These are phyloP conservation scores for Aspergillus saccharolyticus DNA, from an alignment of 495 filamentous ascomycete species.

Conservation along the genomic window DNA sequence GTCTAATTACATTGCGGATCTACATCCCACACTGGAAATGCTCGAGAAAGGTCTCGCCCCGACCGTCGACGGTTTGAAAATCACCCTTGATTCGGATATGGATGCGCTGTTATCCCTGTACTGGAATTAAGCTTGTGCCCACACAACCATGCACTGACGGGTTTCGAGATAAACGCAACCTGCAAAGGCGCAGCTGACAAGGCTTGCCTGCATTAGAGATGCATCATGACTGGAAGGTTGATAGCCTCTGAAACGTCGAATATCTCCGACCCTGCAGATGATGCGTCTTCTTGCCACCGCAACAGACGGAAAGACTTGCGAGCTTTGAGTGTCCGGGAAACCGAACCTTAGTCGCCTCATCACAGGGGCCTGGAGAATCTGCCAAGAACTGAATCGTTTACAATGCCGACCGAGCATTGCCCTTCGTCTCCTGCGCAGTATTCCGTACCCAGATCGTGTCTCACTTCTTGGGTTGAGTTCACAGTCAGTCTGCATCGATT, in stretches of 20 bases:
- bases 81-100: neutral
- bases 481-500: neutral
- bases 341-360: conserved; percentile 3
- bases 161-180: neutral
- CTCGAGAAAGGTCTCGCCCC: neutral
- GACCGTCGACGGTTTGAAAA: neutral
- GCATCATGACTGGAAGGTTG: neutral
- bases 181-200: neutral
- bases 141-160: neutral
- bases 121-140: neutral
- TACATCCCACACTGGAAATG: neutral
- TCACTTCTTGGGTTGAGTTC: neutral
- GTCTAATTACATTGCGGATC: neutral
- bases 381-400: neutral
- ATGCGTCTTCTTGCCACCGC: neutral
- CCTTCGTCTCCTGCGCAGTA: neutral
- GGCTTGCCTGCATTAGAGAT: neutral
- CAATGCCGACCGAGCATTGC: neutral
- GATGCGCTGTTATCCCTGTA: neutral
- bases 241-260: neutral
- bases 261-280: neutral
- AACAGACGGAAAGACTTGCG: neutral
- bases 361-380: neutral
- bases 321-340: too few species aligned
- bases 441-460: neutral